Evolutionary conservation across 352 stramenopile genomes (phyloP), one percentile per base, ranked within the genome.

Genomic region (Globisporangium splendens): DNA sequence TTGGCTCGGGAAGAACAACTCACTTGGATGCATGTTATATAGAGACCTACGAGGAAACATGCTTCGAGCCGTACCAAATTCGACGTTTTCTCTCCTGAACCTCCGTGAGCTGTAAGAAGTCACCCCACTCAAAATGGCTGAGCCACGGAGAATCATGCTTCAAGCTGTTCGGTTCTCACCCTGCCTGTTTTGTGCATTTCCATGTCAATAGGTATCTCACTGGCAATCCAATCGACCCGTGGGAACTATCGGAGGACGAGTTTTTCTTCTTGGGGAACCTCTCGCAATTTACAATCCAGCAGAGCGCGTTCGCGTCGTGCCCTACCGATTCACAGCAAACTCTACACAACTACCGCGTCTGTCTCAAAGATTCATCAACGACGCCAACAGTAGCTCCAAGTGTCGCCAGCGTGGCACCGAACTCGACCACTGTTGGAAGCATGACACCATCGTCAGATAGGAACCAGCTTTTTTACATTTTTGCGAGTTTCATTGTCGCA

Each of bases 241-340:
- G 53, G 56, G 46, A 47, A 17, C 50, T 75, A 5, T 49, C 67
- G 0, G 13, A 47, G 5, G 28, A 61, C 0, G 54, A 82, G n/a
- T 66, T 72, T 24, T 47, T 35, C 2, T 82, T 82, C 39, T 44
- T 82, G 2, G 63, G 50, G 1, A 65, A 63, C 17, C 53, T 82
- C 18, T 59, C 56, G 17, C 46, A 41, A 8, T 73, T 82, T 21
- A 24, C 7, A 14, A 65, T 75, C 31, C 64, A 82, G 14, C 73
- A 82, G 46, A 75, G 62, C n/a, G 64, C 68, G 5, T 82, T 82
- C 22, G 69, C 70, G 20, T 75, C 73, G 0, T 82, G 73, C 43
- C 44, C 60, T 0, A 54, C 69, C 28, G 58, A 64, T 4, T n/a
- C 70, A 2, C 67, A 79, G 57, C 52, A 63, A 5, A 20, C 41